Conservation (phyloP, 768 basidiomycete genomes). For the Glaciozyma antarctica region DNA sequence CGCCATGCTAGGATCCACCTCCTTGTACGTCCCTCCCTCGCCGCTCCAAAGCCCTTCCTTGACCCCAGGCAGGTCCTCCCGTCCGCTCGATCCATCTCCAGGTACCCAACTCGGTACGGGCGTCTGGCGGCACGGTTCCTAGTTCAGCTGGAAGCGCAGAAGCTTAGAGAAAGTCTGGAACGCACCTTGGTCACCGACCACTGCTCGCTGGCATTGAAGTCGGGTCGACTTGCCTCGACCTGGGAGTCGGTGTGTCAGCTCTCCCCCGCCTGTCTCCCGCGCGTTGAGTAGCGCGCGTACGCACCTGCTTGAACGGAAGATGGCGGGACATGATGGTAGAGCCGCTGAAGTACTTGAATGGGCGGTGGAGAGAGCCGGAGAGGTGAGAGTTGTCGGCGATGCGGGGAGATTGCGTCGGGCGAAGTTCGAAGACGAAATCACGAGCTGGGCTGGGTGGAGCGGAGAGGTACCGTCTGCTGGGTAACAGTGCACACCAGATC, state of each 20-base stretch:
- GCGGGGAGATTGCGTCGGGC: too few species aligned
- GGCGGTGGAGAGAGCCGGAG: background rate
- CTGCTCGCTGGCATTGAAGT: constrained; percentile 8
- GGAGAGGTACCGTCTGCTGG: too few species aligned
- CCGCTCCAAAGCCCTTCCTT: constrained; percentile 19
- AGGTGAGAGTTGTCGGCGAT: background rate
- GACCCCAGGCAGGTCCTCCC: constrained; percentile 12
- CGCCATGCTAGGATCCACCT: constrained; percentile 17
- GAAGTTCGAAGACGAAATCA: too few species aligned
- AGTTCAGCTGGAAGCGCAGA: too few species aligned
- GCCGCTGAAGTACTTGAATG: too few species aligned
- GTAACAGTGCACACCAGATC: too few species aligned
- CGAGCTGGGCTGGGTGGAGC: too few species aligned
- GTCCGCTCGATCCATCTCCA: constrained; percentile 14
- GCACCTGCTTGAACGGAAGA: constrained; percentile 28
- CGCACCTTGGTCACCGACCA: constrained; percentile 9
- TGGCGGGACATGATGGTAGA: constrained; percentile 12
- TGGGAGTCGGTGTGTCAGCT: background rate
- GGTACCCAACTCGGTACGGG: constrained; percentile 29
- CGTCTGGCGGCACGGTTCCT: background rate
- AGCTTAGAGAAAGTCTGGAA: too few species aligned
- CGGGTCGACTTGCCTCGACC: constrained; percentile 21
- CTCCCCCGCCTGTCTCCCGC: too few species aligned
- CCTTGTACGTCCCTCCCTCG: constrained; percentile 5
- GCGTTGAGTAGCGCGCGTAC: background rate